These are phyloP conservation scores for Oldenlandia corymbosa DNA, from an alignment of 257 asterid genomes.

Conservation along the genomic window DNA sequence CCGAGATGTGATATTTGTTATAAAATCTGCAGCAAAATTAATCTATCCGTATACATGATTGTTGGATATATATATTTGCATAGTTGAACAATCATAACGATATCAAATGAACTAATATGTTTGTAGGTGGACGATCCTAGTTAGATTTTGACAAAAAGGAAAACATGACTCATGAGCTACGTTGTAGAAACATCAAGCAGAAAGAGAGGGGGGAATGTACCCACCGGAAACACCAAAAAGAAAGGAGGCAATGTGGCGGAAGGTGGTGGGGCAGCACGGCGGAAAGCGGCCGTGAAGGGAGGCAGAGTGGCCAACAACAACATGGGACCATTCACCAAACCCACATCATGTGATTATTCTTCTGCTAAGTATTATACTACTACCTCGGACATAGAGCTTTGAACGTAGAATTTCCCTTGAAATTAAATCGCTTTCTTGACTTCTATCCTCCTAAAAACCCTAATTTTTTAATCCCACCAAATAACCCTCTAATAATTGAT, in stretches of 20 bases:
- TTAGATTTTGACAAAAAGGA: no score
- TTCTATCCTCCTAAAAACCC: slow-evolving; percentile 22
- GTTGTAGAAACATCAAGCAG: no score
- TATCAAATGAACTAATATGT: no score
- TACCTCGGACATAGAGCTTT: slow-evolving; percentile 51
- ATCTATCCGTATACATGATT: no score
- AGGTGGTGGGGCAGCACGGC: background rate
- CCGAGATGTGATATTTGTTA: no score
- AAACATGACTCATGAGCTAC: no score
- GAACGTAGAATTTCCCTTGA: slow-evolving; percentile 47
- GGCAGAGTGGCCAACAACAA: no score
- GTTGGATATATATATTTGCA: no score
- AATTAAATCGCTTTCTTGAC: slow-evolving; percentile 52
- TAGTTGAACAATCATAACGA: no score
- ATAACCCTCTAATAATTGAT: no score
- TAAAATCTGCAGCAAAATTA: no score
- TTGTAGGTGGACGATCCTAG: no score
- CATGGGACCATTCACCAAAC: slow-evolving; percentile 1
- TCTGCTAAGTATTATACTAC: slow-evolving; percentile 23
- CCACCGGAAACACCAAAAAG: background rate
- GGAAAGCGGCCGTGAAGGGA: background rate
- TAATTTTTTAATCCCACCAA: slow-evolving; percentile 3
- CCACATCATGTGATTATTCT: slow-evolving; percentile 46
- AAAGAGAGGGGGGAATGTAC: background rate
- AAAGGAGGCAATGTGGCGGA: background rate